Percentiles rank a stretch among this genome's conserved stretches.
Conservation (phyloP, 192 early-diverging fungal species). For the Linnemannia exigua region DNA sequence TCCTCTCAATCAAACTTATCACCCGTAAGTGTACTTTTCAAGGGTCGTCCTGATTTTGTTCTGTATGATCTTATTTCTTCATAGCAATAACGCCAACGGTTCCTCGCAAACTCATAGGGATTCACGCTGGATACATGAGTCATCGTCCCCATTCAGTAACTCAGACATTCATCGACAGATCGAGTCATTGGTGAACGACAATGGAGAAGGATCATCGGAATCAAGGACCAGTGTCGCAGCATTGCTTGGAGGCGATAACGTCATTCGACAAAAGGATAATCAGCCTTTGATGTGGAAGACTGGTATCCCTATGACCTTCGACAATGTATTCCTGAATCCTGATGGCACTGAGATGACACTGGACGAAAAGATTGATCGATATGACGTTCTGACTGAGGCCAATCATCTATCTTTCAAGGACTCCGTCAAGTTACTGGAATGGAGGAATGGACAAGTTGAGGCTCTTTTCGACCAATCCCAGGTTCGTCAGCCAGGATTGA, state of each 20-base stretch:
- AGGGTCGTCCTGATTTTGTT: not conserved
- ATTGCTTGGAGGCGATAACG: constrained; percentile 11
- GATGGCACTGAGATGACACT: constrained; percentile 30
- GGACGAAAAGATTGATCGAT: constrained; percentile 31
- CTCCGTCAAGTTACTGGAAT: constrained; percentile 14
- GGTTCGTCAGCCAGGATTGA: not conserved
- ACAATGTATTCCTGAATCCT: constrained; percentile 31
- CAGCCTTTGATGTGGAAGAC: constrained; percentile 28
- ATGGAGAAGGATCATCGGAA: constrained; percentile 18
- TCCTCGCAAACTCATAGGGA: not conserved
- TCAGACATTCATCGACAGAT: not conserved
- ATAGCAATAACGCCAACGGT: not conserved
- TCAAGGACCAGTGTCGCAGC: not conserved
- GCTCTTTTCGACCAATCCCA: constrained; percentile 6
- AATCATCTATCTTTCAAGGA: constrained; percentile 30
- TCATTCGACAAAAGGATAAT: constrained; percentile 15
- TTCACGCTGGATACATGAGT: constrained; percentile 6
- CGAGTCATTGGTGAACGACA: not conserved
- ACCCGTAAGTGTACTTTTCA: constrained; percentile 14
- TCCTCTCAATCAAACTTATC: constrained; percentile 26
- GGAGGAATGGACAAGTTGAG: constrained; percentile 16
- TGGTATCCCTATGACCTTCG: constrained; percentile 26
- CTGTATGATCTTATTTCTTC: not conserved
- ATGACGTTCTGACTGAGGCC: constrained; percentile 8
- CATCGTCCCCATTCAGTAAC: not conserved